These are phyloP conservation scores for Yamadazyma epiphylla DNA, from an alignment of 1,139 yeast genomes.

Conservation along the genomic window DNA sequence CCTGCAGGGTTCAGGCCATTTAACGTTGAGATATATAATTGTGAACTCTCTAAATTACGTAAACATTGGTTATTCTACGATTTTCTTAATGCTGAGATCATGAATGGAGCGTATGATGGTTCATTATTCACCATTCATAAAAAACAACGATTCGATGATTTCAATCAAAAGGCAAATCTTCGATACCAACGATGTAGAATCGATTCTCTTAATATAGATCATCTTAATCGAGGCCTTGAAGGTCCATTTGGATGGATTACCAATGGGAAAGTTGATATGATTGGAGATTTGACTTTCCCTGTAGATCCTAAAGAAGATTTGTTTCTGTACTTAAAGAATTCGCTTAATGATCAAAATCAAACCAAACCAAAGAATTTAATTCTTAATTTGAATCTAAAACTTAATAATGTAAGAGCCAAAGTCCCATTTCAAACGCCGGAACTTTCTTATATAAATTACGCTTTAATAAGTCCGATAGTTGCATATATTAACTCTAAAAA, in stretches of 20 bases:
- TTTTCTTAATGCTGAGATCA: slow-evolving; percentile 73
- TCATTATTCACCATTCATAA: slow-evolving; percentile 89
- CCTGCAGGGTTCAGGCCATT: slow-evolving; percentile 81
- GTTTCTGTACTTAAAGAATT: slow-evolving; percentile 34
- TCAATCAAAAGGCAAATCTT: slow-evolving; percentile 22
- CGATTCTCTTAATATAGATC: slow-evolving; percentile 83
- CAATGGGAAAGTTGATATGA: slow-evolving; percentile 84
- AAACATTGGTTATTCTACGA: slow-evolving; percentile 94
- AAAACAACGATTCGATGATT: slow-evolving; percentile 55
- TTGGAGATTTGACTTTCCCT: slow-evolving; percentile 86
- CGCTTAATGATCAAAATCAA: slow-evolving; percentile 25
- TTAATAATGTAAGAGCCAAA: slow-evolving; percentile 82
- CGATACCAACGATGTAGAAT: slow-evolving; percentile 76
- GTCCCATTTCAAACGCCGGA: slow-evolving; percentile 86
- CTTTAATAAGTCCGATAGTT: slow-evolving; percentile 89
- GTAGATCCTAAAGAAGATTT: slow-evolving; percentile 42
- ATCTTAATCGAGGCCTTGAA: slow-evolving; percentile 79
- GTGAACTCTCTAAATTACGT: slow-evolving; percentile 74
- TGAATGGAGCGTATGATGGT: slow-evolving; percentile 91
- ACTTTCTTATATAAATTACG: slow-evolving; percentile 83
- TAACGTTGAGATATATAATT: slow-evolving; percentile 79
- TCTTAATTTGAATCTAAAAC: slow-evolving; percentile 70
- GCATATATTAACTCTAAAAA: slow-evolving; percentile 89
- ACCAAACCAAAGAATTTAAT: slow-evolving; percentile 29
- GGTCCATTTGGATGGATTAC: slow-evolving; percentile 99